These are phyloP conservation scores for Cercospora sojina DNA, from an alignment of 2,329 filamentous ascomycete species.

Conservation along the genomic window DNA sequence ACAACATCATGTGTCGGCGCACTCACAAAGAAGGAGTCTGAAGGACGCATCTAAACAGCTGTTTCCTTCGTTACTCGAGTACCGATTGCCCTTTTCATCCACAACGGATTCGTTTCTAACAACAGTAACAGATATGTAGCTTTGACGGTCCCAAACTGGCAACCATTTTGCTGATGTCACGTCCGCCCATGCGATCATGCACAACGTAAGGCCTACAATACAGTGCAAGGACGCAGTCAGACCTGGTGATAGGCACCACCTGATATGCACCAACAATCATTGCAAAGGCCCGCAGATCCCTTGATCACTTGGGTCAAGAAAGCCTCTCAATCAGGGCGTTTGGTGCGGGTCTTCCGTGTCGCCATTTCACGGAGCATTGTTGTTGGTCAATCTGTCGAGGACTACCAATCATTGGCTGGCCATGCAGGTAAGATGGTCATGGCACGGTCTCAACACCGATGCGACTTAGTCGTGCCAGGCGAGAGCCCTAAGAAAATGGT, in stretches of 20 bases:
- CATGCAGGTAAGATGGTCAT: background rate
- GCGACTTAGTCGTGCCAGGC: background rate
- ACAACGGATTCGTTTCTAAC: background rate
- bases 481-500: slow-evolving; percentile 53
- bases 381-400: background rate
- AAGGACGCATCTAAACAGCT: no score
- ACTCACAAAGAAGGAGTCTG: no score
- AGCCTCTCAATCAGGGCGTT: background rate
- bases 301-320: background rate
- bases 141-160: background rate
- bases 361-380: background rate
- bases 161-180: background rate
- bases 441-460: background rate
- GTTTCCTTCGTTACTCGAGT: background rate
- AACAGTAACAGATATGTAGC: background rate
- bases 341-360: background rate
- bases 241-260: background rate
- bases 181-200: background rate
- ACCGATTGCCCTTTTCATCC: background rate
- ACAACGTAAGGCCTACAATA: background rate
- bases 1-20: background rate
- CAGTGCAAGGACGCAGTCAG: background rate
- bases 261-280: background rate
- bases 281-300: background rate
- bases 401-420: background rate